Evolutionary conservation across 305 asterid genomes (phyloP), one percentile per base, ranked within the genome.

Genomic region (Vinca major): DNA sequence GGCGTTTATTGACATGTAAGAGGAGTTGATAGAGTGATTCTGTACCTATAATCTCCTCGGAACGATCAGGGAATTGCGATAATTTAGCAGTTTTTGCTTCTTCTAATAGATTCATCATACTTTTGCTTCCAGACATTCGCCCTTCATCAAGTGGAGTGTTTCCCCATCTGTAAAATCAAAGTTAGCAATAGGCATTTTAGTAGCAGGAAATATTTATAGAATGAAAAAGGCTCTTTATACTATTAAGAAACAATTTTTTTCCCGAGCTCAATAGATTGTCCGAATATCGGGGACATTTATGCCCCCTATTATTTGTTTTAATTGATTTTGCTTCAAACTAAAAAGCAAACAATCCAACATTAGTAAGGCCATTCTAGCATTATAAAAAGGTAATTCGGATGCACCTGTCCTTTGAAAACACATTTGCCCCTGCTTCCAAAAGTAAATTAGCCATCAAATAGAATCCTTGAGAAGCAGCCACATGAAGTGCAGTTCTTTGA

Each of bases 101-200:
- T 76, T 88, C 89, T 11, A 90, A 68, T 33, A 88, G 89, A 48
- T 71, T 63, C 47, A 86, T 84, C 84, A 86, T 66, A 74, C 80
- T 86, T 73, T 85, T 83, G 83, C 85, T 90, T 74, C 94, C 92
- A 9, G 86, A 82, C 58, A 75, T 74, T 75, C 76, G 78, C 63
- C 84, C 94, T 77, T 88, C 97, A 47, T 88, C 95, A 58, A 86
- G 63, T 64, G 97, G 86, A 63, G 89, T 86, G 69, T 86, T 83
- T 68, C 92, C 96, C 90, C 88, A 84, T 78, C 97, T 90, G 80
- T 65, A 70, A 58, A 72, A 71, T 37, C 56, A 48, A 37, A 66
- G 69, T 55, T 48, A 66, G 8, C 43, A 67, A 69, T 13, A 50
- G 33, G 37, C 45, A 43, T 65, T 44, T 63, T n/a, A 63, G 33